Conservation (phyloP, 208 protist species). For the Angomonas ambiguus region DNA sequence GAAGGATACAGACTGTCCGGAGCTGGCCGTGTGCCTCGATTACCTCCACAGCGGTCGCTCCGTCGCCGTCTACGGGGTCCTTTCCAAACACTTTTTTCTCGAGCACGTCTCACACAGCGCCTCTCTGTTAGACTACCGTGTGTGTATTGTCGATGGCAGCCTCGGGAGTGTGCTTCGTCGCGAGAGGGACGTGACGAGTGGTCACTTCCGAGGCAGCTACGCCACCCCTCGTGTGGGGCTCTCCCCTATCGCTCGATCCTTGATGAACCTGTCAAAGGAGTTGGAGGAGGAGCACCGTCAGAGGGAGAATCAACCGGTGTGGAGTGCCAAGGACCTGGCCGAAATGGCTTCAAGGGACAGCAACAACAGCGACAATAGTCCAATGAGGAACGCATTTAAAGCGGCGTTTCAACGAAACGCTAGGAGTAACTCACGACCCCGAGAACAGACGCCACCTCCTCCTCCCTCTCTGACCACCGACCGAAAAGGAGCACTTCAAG, state of each 20-base stretch:
- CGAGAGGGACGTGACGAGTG: not conserved
- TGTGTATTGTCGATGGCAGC: slow-evolving; percentile 47
- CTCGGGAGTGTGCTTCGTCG: slow-evolving; percentile 13
- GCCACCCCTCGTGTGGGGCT: slow-evolving; percentile 10
- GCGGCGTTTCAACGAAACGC: not conserved
- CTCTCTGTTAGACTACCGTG: slow-evolving; percentile 27
- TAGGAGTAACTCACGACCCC: not conserved
- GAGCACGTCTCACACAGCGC: slow-evolving; percentile 59
- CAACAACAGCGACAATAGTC: not conserved
- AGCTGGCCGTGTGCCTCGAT: slow-evolving; percentile 64
- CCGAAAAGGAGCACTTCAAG: too few relatives aligned
- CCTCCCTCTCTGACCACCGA: too few relatives aligned
- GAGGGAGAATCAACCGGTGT: too few relatives aligned
- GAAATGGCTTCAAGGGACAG: not conserved
- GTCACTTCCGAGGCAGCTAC: too few relatives aligned
- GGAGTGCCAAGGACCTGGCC: too few relatives aligned
- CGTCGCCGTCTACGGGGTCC: slow-evolving; percentile 72
- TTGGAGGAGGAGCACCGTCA: not conserved
- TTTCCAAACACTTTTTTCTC: slow-evolving; percentile 78
- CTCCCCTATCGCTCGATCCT: not conserved
- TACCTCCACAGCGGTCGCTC: slow-evolving; percentile 69
- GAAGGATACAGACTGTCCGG: slow-evolving; percentile 29
- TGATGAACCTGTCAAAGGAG: too few relatives aligned
- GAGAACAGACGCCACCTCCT: too few relatives aligned
- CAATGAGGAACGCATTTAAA: too few relatives aligned